Conservation (phyloP, 176 grass and related monocot species). For the Oryza glumipatula region DNA sequence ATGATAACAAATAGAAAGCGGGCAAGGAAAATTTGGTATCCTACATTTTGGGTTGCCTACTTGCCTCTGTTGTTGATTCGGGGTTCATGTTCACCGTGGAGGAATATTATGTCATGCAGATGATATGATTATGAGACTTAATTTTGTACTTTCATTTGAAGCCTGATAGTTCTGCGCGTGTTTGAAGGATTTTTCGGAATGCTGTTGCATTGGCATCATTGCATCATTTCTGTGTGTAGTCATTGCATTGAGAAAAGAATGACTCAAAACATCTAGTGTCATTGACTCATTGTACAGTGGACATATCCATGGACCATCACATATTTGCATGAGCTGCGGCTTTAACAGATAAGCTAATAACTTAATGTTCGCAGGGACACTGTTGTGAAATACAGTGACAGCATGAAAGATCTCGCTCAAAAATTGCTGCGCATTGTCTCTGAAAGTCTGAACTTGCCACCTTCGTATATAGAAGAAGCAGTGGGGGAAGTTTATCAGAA, state of each 20-base stretch:
- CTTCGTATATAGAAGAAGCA: constrained; percentile 76
- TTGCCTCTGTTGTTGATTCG: neutral
- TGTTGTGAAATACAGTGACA: constrained; percentile 73
- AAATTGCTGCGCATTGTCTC: constrained; percentile 71
- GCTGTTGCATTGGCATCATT: neutral
- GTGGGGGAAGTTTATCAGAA: constrained; percentile 95
- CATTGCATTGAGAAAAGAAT: neutral
- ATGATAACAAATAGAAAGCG: neutral
- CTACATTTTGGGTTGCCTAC: constrained; percentile 20
- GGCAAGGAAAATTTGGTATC: neutral
- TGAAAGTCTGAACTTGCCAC: constrained; percentile 58
- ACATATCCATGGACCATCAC: neutral
- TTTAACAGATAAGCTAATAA: constrained; percentile 7
- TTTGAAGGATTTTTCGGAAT: neutral
- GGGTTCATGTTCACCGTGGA: neutral
- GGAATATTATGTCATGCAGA: neutral
- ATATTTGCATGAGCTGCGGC: neutral
- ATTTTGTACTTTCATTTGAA: neutral
- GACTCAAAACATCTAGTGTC: neutral
- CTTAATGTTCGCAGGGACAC: constrained; percentile 56
- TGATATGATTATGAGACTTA: neutral
- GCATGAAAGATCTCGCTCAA: constrained; percentile 78
- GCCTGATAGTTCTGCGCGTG: neutral
- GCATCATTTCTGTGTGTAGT: neutral
- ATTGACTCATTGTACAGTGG: neutral